A percentile compares a stretch with the other conserved stretches of the same genome.
Conservation (phyloP, 2,329 filamentous ascomycete species). For the Trichoderma pleuroti region DNA sequence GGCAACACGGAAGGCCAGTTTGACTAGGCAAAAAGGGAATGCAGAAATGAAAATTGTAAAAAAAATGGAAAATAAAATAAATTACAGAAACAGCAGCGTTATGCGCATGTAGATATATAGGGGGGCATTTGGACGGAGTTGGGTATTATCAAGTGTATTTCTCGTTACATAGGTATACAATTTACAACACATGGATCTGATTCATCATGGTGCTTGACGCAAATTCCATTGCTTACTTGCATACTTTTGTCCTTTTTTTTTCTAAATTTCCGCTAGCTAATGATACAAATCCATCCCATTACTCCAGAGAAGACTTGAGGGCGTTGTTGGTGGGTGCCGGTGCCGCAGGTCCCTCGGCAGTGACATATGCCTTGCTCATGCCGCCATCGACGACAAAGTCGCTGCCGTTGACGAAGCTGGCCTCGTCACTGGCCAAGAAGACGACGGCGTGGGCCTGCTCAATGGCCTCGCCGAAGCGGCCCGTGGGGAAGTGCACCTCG, state of each 20-base stretch:
- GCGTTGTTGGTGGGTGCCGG: conserved; percentile 59
- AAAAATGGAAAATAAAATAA: conserved; percentile 1
- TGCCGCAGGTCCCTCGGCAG: conserved; percentile 56
- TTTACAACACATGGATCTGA: background rate
- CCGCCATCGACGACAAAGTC: conserved; percentile 96
- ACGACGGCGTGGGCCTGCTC: conserved; percentile 89
- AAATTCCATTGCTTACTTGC: background rate
- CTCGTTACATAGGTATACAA: background rate
- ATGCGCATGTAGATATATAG: conserved; percentile 1
- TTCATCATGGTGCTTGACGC: background rate
- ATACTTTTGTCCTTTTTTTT: background rate
- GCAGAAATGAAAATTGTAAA: background rate
- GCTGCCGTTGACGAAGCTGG: conserved; percentile 82
- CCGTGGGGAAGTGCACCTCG: conserved; percentile 84
- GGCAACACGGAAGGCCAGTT: conserved; percentile 83
- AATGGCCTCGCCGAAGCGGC: conserved; percentile 87
- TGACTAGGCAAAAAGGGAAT: conserved; percentile 25
- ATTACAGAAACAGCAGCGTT: background rate
- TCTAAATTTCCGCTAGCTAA: background rate
- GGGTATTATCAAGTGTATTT: background rate
- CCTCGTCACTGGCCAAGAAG: conserved; percentile 83
- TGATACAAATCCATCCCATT: background rate
- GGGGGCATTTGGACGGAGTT: conserved; percentile 8
- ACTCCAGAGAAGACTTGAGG: conserved; percentile 45
- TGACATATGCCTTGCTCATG: conserved; percentile 88